Evolutionary conservation across 139 green algal genomes (phyloP).

Genomic region (Yamagishiella unicocca): DNA sequence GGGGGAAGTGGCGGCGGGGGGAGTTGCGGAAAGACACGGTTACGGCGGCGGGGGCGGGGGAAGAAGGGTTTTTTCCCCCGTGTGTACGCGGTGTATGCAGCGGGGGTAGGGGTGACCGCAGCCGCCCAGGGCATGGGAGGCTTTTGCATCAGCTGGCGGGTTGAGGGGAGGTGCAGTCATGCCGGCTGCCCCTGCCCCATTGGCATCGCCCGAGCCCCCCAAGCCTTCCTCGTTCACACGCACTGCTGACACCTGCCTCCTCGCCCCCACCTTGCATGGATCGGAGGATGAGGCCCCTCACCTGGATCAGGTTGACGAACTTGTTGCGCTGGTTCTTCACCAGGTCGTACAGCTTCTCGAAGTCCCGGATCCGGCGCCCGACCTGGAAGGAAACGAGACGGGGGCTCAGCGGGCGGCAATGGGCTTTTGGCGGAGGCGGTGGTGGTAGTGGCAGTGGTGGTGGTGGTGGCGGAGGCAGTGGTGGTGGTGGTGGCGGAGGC

Average conservation of each 20-base stretch:
- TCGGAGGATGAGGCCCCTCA: background rate
- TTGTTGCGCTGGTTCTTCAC: conserved; percentile 91
- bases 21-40: conserved; percentile 8
- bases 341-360: conserved; percentile 85
- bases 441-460: too few species aligned
- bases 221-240: too few species aligned
- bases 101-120: background rate
- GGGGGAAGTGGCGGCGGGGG: background rate
- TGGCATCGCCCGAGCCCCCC: too few species aligned
- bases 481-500: too few species aligned
- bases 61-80: background rate
- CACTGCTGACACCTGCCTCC: background rate
- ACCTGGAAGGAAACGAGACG: too few species aligned
- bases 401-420: too few species aligned
- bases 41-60: background rate
- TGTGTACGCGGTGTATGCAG: background rate
- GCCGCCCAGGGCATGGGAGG: too few species aligned
- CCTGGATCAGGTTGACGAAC: conserved; percentile 81
- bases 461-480: too few species aligned
- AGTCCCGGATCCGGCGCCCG: conserved; percentile 69
- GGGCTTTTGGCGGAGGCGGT: too few species aligned
- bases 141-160: too few species aligned
- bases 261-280: background rate
- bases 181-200: too few species aligned
- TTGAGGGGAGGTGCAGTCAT: too few species aligned